Base-by-base conservation (phyloP, 148 eudicot genomes). In the Amaranthus cruentus region DNA sequence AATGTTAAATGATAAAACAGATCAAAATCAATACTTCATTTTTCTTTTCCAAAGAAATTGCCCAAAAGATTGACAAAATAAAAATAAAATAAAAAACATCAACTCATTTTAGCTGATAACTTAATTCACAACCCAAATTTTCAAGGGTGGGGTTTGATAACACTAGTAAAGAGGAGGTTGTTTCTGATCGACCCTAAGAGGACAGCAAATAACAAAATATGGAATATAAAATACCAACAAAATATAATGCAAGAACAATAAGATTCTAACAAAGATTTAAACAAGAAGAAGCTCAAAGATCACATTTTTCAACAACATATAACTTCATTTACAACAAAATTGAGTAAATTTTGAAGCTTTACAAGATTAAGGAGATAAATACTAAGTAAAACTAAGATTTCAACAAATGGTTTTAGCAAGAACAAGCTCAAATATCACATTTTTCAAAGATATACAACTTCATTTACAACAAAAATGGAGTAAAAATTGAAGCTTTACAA, bases 241-340 rank as follows among this genome's bases (percentile, higher is more conserved):
- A 44, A 70, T 55, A 38, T 70, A 44, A 18, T 28, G 21, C 71
- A 47, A 58, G 4, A 71, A 48, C 4, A 71, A 48, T 4, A 49
- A 15, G 0, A 15, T 5, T 11, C 11, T 12, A 62, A 7, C 50
- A 50, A 7, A 62, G 52, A 2, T 9, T 73, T 9, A 38, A 51
- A 14, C 13, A 60, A 52, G 21, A 44, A 55, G 5, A 1, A 5
- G 9, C 53, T 46, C 48, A 47, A 71, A 71, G 74, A 56, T 71
- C 8, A 47, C 74, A 71, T 56, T 64, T 71, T 71, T 71, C 64
- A 71, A 57, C 51, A 55, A 3, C 73, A 28, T 28, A 28, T 28
- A 28, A 28, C 38, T 28, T 28, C 38, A 28, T 28, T 28, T 28
- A 28, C 38, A 0, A 2, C 38, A 28, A 28, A 28, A 28, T 28